A percentile compares a stretch with the other conserved stretches of the same genome.
These are phyloP conservation scores for Botryotinia narcissicola DNA, from an alignment of 2,329 filamentous ascomycete species.

Conservation along the genomic window DNA sequence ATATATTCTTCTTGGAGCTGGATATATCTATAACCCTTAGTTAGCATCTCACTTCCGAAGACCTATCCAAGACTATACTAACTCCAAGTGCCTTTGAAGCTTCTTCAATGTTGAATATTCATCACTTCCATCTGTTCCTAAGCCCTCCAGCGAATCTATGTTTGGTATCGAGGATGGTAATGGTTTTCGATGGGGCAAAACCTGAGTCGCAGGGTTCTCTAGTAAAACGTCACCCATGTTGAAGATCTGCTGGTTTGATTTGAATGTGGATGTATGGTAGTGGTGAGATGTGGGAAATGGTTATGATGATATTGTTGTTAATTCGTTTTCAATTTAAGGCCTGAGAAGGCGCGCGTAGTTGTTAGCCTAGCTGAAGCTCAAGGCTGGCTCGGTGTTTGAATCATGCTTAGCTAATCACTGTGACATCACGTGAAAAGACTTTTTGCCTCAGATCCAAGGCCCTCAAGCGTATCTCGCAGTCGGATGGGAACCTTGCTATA, in stretches of 20 bases:
- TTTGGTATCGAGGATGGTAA: conserved; percentile 79
- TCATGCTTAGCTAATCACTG: background rate
- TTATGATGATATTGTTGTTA: conserved; percentile 11
- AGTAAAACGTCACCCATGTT: conserved; percentile 84
- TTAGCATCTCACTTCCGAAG: conserved; percentile 30
- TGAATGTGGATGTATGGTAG: conserved; percentile 7
- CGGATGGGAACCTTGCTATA: fast-evolving
- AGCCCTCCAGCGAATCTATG: conserved; percentile 84
- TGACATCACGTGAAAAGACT: fast-evolving
- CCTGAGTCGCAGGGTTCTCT: conserved; percentile 72
- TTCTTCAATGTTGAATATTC: conserved; percentile 97
- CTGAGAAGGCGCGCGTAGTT: conserved; percentile 22
- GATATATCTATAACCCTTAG: conserved; percentile 64
- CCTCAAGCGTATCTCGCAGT: background rate
- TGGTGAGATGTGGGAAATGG: background rate
- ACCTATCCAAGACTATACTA: conserved; percentile 39
- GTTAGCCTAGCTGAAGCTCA: conserved; percentile 16
- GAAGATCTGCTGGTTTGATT: conserved; percentile 17
- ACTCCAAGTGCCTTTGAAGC: conserved; percentile 94
- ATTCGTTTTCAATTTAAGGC: background rate
- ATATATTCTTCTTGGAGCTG: conserved; percentile 99
- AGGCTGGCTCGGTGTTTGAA: conserved; percentile 1
- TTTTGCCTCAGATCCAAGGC: background rate
- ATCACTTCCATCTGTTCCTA: conserved; percentile 76
- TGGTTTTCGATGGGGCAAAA: conserved; percentile 78